Percentiles rank a stretch among this genome's conserved stretches.
phyloP scores from a whole-genome alignment of 108 stramenopile species.

The Fragilaria crotonensis region DNA sequence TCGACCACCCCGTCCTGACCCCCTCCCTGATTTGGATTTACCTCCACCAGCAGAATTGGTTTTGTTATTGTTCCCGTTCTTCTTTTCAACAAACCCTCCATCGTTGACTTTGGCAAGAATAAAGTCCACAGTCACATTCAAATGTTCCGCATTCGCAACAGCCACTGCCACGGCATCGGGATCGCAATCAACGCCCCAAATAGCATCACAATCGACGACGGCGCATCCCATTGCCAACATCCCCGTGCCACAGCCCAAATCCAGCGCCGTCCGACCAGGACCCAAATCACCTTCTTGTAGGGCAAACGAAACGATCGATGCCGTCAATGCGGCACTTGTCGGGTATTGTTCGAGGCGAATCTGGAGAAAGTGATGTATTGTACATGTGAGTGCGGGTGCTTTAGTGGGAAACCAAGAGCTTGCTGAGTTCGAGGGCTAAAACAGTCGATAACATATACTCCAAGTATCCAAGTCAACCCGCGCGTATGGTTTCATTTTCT shows the following conservation, averaged over 20 bases:
- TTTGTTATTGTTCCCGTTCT: not conserved
- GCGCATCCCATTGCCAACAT: constrained; percentile 78
- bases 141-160: constrained; percentile 37
- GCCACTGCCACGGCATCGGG: constrained; percentile 68
- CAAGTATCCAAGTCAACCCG: no score
- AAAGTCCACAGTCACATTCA: constrained; percentile 23
- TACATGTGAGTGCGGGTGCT: no score
- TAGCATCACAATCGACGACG: constrained; percentile 56
- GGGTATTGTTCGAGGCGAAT: constrained; percentile 87
- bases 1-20: constrained; percentile 11
- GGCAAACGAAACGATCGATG: constrained; percentile 68
- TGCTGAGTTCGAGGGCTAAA: no score
- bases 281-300: constrained; percentile 52
- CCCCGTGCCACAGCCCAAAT: constrained; percentile 95
- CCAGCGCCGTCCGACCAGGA: constrained; percentile 55
- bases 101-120: constrained; percentile 42
- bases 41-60: not conserved
- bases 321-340: constrained; percentile 74
- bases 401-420: no score
- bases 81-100: not conserved
- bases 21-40: not conserved
- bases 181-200: constrained; percentile 81
- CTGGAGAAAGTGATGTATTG: no score
- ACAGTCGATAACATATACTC: no score
- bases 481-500: no score